Evolutionary conservation across 2,329 filamentous ascomycete species (phyloP).

Genomic region (Xylaria sp.): DNA sequence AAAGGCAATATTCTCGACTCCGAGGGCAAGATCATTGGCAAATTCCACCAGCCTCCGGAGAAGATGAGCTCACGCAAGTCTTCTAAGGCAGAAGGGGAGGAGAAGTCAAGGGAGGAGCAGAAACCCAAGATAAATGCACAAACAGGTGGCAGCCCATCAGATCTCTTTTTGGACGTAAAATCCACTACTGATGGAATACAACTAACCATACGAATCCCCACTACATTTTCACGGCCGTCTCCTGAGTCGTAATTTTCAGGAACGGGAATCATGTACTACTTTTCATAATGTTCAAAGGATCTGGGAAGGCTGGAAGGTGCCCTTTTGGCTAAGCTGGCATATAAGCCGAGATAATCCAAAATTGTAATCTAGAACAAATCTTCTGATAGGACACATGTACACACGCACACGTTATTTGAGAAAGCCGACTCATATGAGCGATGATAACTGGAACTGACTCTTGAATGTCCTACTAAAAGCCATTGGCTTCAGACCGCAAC

Average conservation of each 20-base stretch:
- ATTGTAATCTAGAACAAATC: neutral
- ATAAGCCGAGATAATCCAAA: neutral
- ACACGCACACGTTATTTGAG: no score
- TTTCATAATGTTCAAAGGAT: neutral
- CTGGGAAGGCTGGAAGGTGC: neutral
- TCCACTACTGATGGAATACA: slow-evolving; percentile 69
- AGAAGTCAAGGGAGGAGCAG: slow-evolving; percentile 44
- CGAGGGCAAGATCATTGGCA: slow-evolving; percentile 59
- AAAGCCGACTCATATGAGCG: neutral
- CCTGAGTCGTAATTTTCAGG: slow-evolving; percentile 33
- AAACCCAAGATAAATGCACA: slow-evolving; percentile 51
- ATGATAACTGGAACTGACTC: neutral
- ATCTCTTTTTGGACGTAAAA: slow-evolving; percentile 66
- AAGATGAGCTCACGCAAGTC: slow-evolving; percentile 35
- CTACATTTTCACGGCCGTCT: slow-evolving; percentile 58
- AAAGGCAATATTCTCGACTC: slow-evolving; percentile 60
- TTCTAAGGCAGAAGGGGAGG: slow-evolving; percentile 1
- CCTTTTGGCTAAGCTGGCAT: neutral
- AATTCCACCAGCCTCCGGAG: slow-evolving; percentile 57
- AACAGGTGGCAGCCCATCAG: slow-evolving; percentile 59
- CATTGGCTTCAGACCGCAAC: neutral
- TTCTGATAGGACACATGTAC: neutral
- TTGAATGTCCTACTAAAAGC: neutral
- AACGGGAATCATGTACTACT: neutral
- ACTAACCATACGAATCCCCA: slow-evolving; percentile 67